Evolutionary conservation across 139 green algal species (phyloP).

Genomic region (Tetraselmis chui): DNA sequence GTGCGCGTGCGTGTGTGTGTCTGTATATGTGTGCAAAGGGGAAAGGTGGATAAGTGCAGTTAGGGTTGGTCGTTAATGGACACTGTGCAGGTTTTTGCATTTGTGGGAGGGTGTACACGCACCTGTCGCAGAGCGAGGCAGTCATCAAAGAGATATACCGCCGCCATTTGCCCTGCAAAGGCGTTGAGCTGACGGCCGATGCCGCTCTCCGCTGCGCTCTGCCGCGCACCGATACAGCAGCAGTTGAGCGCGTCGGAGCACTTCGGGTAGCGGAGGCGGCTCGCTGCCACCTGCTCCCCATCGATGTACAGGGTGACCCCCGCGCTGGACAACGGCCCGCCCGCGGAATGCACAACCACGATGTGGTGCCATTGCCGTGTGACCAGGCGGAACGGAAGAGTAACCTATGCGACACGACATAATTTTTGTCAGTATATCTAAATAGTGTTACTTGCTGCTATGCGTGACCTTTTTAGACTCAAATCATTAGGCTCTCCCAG

Average conservation of each 20-base stretch:
- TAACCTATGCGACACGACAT: conserved; percentile 16
- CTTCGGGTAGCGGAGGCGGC: conserved; percentile 23
- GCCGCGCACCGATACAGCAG: conserved; percentile 26
- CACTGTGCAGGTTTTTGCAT: too few relatives aligned
- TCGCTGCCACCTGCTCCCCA: conserved; percentile 14
- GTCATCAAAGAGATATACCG: conserved; percentile 39
- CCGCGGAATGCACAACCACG: conserved; percentile 24
- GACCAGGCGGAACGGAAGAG: conserved; percentile 14
- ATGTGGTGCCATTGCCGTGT: conserved; percentile 35
- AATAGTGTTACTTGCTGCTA: conserved; percentile 33
- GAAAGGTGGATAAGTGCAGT: too few relatives aligned
- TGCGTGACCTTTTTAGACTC: conserved; percentile 16
- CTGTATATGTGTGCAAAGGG: too few relatives aligned
- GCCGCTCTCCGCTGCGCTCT: conserved; percentile 12
- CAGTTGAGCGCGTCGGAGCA: conserved; percentile 29
- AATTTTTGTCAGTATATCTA: conserved; percentile 28
- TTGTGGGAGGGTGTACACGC: too few relatives aligned
- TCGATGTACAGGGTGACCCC: conserved; percentile 25
- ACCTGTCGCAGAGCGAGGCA: conserved; percentile 6
- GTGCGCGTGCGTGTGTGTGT: too few relatives aligned
- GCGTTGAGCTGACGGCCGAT: conserved; percentile 13
- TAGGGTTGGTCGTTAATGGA: too few relatives aligned
- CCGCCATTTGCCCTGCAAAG: conserved; percentile 35
- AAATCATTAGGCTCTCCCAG: too few relatives aligned
- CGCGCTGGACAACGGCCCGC: conserved; percentile 21